Evolutionary conservation across 805 yeast species (phyloP).

Genomic region (Torulaspora indica): DNA sequence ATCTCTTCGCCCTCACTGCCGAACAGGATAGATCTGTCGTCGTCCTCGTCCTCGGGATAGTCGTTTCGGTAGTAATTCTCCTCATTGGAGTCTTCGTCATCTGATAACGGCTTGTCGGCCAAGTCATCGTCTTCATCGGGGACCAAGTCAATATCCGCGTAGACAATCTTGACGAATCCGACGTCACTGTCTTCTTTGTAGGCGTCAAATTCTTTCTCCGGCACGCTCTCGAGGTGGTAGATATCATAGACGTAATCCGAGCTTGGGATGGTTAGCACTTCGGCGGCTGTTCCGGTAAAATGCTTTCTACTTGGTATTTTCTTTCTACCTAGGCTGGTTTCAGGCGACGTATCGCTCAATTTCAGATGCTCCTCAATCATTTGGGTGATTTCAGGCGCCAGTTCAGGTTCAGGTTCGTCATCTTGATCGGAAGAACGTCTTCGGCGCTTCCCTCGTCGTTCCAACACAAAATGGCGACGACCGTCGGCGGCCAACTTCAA

Average conservation of each 20-base stretch:
- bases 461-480: conserved; percentile 30
- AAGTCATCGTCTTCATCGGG: conserved; percentile 39
- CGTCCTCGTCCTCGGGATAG: conserved; percentile 92
- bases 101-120: conserved; percentile 45
- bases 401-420: conserved; percentile 18
- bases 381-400: conserved; percentile 64
- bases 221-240: conserved; percentile 63
- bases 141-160: conserved; percentile 36
- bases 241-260: conserved; percentile 91
- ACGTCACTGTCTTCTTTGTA: conserved; percentile 29
- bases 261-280: conserved; percentile 22
- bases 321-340: conserved; percentile 1
- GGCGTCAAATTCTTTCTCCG: conserved; percentile 44
- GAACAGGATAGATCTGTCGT: conserved; percentile 40
- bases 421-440: conserved; percentile 20
- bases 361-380: conserved; percentile 63
- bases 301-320: conserved; percentile 28
- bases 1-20: conserved; percentile 38
- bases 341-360: conserved; percentile 24
- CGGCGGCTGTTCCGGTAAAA: conserved; percentile 14
- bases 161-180: conserved; percentile 43
- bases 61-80: conserved; percentile 90
- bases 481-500: conserved; percentile 25
- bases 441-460: conserved; percentile 28
- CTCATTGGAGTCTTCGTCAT: conserved; percentile 83